Conservation (phyloP, 495 filamentous ascomycete genomes). For the Xylaria intraflava region DNA sequence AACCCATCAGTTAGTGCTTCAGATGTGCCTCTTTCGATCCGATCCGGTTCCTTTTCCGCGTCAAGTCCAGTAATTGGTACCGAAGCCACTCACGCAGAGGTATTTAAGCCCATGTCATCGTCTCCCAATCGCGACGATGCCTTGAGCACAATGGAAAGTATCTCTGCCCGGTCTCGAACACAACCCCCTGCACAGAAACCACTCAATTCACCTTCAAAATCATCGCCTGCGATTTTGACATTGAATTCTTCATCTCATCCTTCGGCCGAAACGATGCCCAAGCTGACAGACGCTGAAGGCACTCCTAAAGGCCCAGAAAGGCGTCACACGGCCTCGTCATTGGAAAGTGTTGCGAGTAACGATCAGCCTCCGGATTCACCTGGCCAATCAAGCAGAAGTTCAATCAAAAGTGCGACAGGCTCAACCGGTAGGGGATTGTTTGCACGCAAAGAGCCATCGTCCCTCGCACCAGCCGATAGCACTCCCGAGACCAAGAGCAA, state of each 20-base stretch:
- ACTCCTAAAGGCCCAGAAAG: slow-evolving; percentile 24
- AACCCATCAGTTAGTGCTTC: slow-evolving; percentile 16
- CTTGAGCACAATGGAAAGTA: slow-evolving; percentile 56
- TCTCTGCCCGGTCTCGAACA: slow-evolving; percentile 55
- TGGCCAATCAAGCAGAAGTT: slow-evolving; percentile 27
- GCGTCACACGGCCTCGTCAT: slow-evolving; percentile 39
- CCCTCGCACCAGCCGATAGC: slow-evolving; percentile 17
- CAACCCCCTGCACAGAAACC: slow-evolving; percentile 50
- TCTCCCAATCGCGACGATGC: slow-evolving; percentile 48
- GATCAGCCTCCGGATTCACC: slow-evolving; percentile 25
- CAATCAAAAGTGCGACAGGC: slow-evolving; percentile 31
- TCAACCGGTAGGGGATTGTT: slow-evolving; percentile 35
- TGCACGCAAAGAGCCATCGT: slow-evolving; percentile 28
- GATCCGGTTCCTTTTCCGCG: slow-evolving; percentile 49
- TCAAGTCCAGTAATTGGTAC: slow-evolving; percentile 29
- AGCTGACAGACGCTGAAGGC: background rate
- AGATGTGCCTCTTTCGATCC: slow-evolving; percentile 32
- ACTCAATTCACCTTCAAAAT: slow-evolving; percentile 43
- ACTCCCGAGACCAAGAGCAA: slow-evolving; percentile 33
- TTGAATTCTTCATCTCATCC: slow-evolving; percentile 30
- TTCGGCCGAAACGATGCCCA: slow-evolving; percentile 28
- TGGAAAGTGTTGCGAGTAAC: slow-evolving; percentile 24
- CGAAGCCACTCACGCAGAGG: slow-evolving; percentile 24
- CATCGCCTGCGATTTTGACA: slow-evolving; percentile 21
- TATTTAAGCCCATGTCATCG: slow-evolving; percentile 25